phyloP scores from a whole-genome alignment of 1,284 basidiomycete species.

The Cerrena zonata region DNA sequence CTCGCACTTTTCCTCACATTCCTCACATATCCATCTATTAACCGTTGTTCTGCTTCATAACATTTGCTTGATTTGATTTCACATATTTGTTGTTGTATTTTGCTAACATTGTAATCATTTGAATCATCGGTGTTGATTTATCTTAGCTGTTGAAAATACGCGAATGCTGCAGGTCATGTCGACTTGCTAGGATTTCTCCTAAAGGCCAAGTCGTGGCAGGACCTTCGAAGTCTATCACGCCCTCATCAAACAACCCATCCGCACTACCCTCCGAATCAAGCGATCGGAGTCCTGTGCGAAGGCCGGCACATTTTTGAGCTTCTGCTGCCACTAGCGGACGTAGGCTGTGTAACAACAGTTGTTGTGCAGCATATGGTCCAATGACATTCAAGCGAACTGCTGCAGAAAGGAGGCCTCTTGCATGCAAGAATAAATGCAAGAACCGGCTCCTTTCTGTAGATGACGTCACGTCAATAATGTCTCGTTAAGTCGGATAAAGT shows the following conservation, averaged over 20 bases:
- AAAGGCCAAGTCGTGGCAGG: conserved; percentile 93
- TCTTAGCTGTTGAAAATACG: conserved; percentile 91
- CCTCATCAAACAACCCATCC: conserved; percentile 7
- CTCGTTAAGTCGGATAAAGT: conserved; percentile 2
- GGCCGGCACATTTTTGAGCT: conserved; percentile 35
- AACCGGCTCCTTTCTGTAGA: conserved; percentile 65
- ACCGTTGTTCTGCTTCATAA: too few species aligned
- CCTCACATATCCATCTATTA: too few species aligned
- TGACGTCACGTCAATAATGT: not conserved
- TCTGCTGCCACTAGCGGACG: conserved; percentile 59
- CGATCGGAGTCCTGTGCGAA: conserved; percentile 38
- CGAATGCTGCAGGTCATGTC: conserved; percentile 93
- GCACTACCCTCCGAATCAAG: conserved; percentile 9
- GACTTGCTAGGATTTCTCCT: conserved; percentile 84
- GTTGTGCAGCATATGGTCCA: conserved; percentile 90
- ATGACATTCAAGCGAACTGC: conserved; percentile 87
- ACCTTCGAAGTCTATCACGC: conserved; percentile 30
- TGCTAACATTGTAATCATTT: too few species aligned
- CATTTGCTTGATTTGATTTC: too few species aligned
- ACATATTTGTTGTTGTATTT: too few species aligned
- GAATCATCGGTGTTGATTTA: too few species aligned
- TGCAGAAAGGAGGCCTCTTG: conserved; percentile 82
- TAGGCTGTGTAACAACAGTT: conserved; percentile 73
- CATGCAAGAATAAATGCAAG: conserved; percentile 90
- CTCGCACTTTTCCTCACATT: not conserved